Percentiles rank a stretch among this genome's conserved stretches.
phyloP scores from a whole-genome alignment of 1,284 basidiomycete species.

The Fomitiporia mediterranea region DNA sequence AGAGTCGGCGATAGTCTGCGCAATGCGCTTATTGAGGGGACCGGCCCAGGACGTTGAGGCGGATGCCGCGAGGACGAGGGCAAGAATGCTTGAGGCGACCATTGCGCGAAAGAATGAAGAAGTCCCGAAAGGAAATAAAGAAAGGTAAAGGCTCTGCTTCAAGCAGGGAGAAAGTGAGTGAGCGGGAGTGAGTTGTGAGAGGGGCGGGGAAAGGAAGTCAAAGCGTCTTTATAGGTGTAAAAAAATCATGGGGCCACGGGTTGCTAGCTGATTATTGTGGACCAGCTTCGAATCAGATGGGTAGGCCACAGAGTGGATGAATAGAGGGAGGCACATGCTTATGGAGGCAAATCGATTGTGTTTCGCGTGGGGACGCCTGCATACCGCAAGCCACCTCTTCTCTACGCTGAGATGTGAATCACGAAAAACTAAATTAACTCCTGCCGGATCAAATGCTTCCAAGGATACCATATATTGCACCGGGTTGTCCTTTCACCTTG shows the following conservation, averaged over 20 bases:
- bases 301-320: background rate
- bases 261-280: background rate
- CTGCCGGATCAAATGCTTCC: background rate
- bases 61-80: conserved; percentile 21
- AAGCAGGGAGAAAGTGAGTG: conserved; percentile 2
- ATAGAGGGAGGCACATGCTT: background rate
- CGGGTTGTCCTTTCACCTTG: background rate
- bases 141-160: conserved; percentile 8
- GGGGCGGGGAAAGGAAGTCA: background rate
- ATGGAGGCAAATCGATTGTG: background rate
- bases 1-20: conserved; percentile 38
- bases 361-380: too few species aligned
- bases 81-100: conserved; percentile 2
- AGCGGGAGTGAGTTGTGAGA: background rate
- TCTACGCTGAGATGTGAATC: background rate
- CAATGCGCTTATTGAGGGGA: conserved; percentile 39
- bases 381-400: too few species aligned
- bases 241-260: background rate
- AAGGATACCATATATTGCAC: background rate
- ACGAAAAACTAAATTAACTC: background rate
- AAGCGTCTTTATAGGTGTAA: background rate
- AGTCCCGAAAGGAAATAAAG: background rate
- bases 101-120: background rate
- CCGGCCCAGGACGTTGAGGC: conserved; percentile 18
- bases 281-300: background rate